phyloP scores from a whole-genome alignment of 768 basidiomycete species.

The Daedaleopsis nitida region DNA sequence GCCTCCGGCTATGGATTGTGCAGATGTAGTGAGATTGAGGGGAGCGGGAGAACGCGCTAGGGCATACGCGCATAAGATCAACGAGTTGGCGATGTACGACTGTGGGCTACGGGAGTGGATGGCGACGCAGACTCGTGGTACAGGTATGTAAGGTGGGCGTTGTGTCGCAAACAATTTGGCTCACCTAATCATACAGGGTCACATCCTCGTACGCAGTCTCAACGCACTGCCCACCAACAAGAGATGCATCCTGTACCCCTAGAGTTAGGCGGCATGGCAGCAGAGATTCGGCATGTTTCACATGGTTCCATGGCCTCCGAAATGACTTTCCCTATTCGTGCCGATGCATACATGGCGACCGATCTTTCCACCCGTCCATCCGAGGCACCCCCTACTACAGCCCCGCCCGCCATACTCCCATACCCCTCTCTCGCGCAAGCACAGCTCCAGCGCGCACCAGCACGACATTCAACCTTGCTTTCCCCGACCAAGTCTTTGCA shows the following conservation, averaged over 20 bases:
- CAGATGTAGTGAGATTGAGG: conserved; percentile 59
- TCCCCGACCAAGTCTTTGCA: conserved; percentile 25
- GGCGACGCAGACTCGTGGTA: conserved; percentile 45
- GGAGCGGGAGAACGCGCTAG: conserved; percentile 67
- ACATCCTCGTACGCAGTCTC: conserved; percentile 11
- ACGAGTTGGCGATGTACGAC: conserved; percentile 74
- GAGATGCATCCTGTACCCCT: conserved; percentile 3
- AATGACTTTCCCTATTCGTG: conserved; percentile 74
- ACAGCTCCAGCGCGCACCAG: conserved; percentile 37
- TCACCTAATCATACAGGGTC: background rate
- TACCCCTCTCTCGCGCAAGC: conserved; percentile 67
- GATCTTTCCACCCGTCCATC: conserved; percentile 58
- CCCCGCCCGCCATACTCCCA: conserved; percentile 60
- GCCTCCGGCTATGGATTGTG: conserved; percentile 71
- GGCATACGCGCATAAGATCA: conserved; percentile 81
- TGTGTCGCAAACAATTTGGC: background rate
- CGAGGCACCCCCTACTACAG: conserved; percentile 54
- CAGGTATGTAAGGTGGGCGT: conserved; percentile 42
- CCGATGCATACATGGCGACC: conserved; percentile 79
- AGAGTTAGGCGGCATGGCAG: conserved; percentile 11
- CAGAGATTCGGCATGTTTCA: conserved; percentile 68
- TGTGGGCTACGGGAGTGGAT: conserved; percentile 84
- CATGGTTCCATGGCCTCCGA: conserved; percentile 73
- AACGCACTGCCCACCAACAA: conserved; percentile 9
- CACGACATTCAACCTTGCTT: conserved; percentile 41